Conservation (phyloP, 2,329 filamentous ascomycete species). For the Xylariaceae sp. region DNA sequence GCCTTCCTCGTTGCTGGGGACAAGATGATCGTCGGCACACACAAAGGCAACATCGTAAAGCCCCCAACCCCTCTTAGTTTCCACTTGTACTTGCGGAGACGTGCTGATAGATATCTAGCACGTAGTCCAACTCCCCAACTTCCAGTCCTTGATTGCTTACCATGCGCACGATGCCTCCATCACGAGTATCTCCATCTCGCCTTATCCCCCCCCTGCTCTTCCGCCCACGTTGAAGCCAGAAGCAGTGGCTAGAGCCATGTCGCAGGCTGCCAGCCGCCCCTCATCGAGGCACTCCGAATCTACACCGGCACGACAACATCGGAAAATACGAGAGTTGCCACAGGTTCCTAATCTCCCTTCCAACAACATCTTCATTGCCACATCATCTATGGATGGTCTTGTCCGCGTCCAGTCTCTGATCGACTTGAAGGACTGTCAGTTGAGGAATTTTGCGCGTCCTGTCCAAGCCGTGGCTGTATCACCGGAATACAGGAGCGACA, state of each 20-base stretch:
- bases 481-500: constrained; percentile 89
- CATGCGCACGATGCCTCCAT: constrained; percentile 92
- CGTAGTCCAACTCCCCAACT: constrained; percentile 80
- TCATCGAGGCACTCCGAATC: constrained; percentile 49
- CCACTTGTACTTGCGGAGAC: not conserved
- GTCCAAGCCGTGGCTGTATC: constrained; percentile 93
- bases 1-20: constrained; percentile 89
- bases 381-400: constrained; percentile 93
- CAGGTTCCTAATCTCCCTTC: constrained; percentile 76
- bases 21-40: constrained; percentile 96
- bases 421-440: constrained; percentile 85
- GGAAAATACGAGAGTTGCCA: constrained; percentile 48
- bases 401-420: constrained; percentile 89
- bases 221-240: constrained; percentile 53
- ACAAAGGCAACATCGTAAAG: constrained; percentile 93
- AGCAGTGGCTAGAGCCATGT: constrained; percentile 43
- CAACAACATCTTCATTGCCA: constrained; percentile 92
- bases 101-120: constrained; percentile 46
- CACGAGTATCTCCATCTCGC: constrained; percentile 88
- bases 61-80: constrained; percentile 6
- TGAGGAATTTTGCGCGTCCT: constrained; percentile 92
- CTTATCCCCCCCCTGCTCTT: constrained; percentile 71
- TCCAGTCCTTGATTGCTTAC: constrained; percentile 83
- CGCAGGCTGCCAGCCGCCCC: constrained; percentile 45
- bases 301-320: constrained; percentile 47